phyloP scores from a whole-genome alignment of 2,329 filamentous ascomycete species.

The Paecilomyces fulvus region DNA sequence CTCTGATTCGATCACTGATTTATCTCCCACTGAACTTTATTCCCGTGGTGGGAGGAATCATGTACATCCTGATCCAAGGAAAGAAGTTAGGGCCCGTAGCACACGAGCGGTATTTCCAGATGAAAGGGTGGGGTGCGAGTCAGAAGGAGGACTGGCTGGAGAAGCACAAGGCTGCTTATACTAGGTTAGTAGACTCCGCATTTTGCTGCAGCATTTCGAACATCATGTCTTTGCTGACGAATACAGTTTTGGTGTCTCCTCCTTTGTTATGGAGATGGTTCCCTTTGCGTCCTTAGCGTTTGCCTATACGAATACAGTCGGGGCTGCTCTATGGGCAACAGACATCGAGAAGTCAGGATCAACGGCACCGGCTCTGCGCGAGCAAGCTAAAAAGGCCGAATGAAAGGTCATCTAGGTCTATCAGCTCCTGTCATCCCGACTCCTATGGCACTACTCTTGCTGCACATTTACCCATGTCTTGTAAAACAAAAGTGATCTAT shows the following conservation, averaged over 20 bases:
- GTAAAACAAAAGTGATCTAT: not conserved
- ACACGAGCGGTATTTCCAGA: constrained; percentile 70
- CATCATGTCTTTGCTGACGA: constrained; percentile 1
- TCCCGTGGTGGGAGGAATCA: constrained; percentile 71
- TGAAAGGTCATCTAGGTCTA: constrained; percentile 4
- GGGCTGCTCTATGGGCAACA: constrained; percentile 88
- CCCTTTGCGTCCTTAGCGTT: constrained; percentile 77
- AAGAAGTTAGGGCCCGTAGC: constrained; percentile 45
- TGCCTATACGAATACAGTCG: constrained; percentile 83
- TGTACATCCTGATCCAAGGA: constrained; percentile 74
- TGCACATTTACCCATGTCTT: not conserved
- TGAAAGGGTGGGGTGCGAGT: constrained; percentile 68
- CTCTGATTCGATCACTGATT: constrained; percentile 69
- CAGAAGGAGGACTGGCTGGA: constrained; percentile 62
- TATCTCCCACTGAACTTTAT: constrained; percentile 91
- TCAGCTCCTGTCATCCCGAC: too few species aligned
- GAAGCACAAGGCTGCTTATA: constrained; percentile 66
- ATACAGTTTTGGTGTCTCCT: constrained; percentile 59
- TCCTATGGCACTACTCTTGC: not conserved
- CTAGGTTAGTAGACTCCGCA: constrained; percentile 52
- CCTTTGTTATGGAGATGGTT: constrained; percentile 75
- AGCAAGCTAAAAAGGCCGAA: constrained; percentile 23
- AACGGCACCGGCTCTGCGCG: constrained; percentile 20
- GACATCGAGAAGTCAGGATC: constrained; percentile 56
- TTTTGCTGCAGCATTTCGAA: constrained; percentile 1